Conservation (phyloP, 2,329 filamentous ascomycete genomes). For the Penicillium fuscoglaucum region DNA sequence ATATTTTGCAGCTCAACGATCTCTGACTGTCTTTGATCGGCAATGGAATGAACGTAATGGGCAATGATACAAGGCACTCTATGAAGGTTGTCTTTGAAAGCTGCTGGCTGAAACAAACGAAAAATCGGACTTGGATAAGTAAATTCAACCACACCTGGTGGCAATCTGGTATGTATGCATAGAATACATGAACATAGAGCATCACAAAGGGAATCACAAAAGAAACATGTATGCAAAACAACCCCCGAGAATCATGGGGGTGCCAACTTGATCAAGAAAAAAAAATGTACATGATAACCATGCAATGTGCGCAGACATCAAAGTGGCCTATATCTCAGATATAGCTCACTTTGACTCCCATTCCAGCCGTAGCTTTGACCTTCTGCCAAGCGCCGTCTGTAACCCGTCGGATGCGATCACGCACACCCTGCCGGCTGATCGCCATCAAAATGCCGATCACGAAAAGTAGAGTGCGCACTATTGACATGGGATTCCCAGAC, state of each 20-base stretch:
- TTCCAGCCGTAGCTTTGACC: constrained; percentile 79
- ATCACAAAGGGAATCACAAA: constrained; percentile 18
- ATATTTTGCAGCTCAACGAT: constrained; percentile 30
- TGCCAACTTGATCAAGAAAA: constrained; percentile 15
- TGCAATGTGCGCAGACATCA: constrained; percentile 5
- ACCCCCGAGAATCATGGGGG: not conserved
- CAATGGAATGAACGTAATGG: constrained; percentile 26
- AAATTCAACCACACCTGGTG: constrained; percentile 9
- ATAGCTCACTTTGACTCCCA: constrained; percentile 97
- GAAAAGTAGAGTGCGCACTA: constrained; percentile 70
- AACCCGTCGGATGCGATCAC: constrained; percentile 70
- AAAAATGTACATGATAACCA: constrained; percentile 17
- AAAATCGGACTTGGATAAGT: not conserved
- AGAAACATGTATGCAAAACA: constrained; percentile 20
- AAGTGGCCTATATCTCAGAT: constrained; percentile 56
- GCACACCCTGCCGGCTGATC: constrained; percentile 70
- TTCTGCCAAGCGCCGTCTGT: constrained; percentile 75
- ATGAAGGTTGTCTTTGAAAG: not conserved
- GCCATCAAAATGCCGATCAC: constrained; percentile 74
- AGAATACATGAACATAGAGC: constrained; percentile 18
- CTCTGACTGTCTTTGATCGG: constrained; percentile 35
- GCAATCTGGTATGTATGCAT: constrained; percentile 13
- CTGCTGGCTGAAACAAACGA: not conserved
- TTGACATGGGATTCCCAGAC: constrained; percentile 55
- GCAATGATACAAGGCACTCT: not conserved